Conservation (phyloP, 1,284 basidiomycete genomes). For the Leccinum holopus region DNA sequence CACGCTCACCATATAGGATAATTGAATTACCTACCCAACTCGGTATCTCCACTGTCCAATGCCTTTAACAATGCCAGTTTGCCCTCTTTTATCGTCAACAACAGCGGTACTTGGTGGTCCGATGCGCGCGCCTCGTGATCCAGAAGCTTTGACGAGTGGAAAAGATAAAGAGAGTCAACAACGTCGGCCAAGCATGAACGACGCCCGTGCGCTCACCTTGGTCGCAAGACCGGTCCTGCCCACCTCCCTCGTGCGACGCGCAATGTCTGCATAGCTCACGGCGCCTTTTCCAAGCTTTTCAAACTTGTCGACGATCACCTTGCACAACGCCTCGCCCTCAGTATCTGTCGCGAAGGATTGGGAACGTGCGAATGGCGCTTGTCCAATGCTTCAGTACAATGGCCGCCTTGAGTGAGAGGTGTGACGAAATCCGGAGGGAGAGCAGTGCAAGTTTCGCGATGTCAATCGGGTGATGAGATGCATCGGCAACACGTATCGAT, state of each 20-base stretch:
- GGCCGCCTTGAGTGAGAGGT: slow-evolving; percentile 81
- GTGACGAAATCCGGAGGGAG: slow-evolving; percentile 87
- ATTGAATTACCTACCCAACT: slow-evolving; percentile 64
- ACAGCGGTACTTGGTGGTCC: slow-evolving; percentile 84
- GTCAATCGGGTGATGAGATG: slow-evolving; percentile 84
- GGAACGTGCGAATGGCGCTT: slow-evolving; percentile 79
- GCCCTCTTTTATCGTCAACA: slow-evolving; percentile 95
- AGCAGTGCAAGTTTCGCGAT: slow-evolving; percentile 76
- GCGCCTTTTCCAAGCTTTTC: slow-evolving; percentile 64
- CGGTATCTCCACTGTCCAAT: slow-evolving; percentile 93
- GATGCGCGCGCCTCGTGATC: slow-evolving; percentile 89
- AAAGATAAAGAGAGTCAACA: neutral
- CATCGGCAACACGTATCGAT: slow-evolving; percentile 72
- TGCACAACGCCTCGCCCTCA: slow-evolving; percentile 40
- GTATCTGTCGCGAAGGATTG: slow-evolving; percentile 52
- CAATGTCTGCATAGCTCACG: slow-evolving; percentile 95
- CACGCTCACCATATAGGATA: neutral
- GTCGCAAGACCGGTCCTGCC: slow-evolving; percentile 87
- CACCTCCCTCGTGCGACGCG: slow-evolving; percentile 90
- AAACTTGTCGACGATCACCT: slow-evolving; percentile 86
- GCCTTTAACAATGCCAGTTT: slow-evolving; percentile 86
- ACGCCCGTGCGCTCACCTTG: slow-evolving; percentile 49
- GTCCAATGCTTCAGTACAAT: slow-evolving; percentile 96
- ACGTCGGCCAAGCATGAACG: slow-evolving; percentile 8
- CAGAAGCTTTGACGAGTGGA: slow-evolving; percentile 59